Base-by-base conservation (phyloP, 257 asterid species). In the Perilla frutescens region DNA sequence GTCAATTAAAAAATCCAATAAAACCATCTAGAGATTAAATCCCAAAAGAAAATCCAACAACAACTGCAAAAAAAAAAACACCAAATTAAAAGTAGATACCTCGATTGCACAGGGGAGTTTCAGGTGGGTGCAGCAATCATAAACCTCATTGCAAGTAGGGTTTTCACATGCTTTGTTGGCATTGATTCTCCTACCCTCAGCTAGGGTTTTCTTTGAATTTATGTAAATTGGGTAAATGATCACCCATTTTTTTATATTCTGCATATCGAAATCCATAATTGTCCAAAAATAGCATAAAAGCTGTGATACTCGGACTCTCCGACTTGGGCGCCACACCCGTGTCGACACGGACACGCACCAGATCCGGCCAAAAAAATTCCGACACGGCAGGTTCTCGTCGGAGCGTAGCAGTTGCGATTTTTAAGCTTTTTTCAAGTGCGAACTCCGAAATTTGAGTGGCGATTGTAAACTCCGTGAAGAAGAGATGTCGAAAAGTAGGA, bases 161-260 rank as follows among this genome's bases (percentile, higher is more conserved):
- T 90, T 89, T 81, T 95, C 98, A 77, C 97, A 92, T 2, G 98
- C 96, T 88, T 91, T 95, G 73, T 70, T 80, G 58, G 79, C 87
- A 40, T 81, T 83, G 80, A 95, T 95, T 81, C 97, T 79, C 61
- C 99, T 87, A n/a, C 98, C 99, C 84, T 95, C 96, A 0, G 97
- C 96, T 41, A 94, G 77, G 65, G 93, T 91, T 61, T 78, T 94
- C 90, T 94, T 94, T 34, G 98, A 90, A 81, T 95, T 95, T 43
- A 92, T 84, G 86, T 92, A 95, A 62, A 95, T 70, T 61, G 98
- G 99, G 84, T 92, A 95, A 7, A 95, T 45, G 51, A 95, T 83
- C 5, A 82, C 82, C 99, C 99, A 95, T 71, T 88, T 95, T 75
- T 95, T 95, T 4, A 90, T 87, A 66, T 87, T 88, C 76, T 87